Evolutionary conservation across 306 rosid genomes (phyloP).

Genomic region (Cicer pinnatifidum): DNA sequence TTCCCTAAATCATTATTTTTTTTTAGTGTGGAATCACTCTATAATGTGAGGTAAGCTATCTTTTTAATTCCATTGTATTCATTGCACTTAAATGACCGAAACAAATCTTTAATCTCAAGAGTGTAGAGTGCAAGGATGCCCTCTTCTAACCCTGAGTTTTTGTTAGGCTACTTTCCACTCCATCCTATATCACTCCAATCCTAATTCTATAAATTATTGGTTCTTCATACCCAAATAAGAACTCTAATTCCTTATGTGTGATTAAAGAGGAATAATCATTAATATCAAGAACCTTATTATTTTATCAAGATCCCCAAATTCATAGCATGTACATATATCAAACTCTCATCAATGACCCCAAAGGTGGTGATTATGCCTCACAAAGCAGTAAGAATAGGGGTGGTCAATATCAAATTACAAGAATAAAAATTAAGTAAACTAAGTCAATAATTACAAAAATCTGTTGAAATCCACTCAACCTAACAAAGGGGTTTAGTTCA

Average conservation of each 20-base stretch:
- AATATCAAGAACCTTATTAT: not conserved
- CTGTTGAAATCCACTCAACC: too few species aligned
- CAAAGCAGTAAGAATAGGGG: too few species aligned
- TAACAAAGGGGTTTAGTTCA: too few species aligned
- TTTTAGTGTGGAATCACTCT: constrained; percentile 2
- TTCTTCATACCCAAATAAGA: not conserved
- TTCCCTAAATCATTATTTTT: not conserved
- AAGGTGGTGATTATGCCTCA: too few species aligned
- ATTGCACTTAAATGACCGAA: not conserved
- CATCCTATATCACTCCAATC: too few species aligned
- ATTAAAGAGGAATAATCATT: constrained; percentile 1
- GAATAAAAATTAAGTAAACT: too few species aligned
- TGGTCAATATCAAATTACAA: too few species aligned
- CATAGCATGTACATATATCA: not conserved
- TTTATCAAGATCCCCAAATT: not conserved
- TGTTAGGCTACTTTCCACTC: not conserved
- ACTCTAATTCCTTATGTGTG: not conserved
- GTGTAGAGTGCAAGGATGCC: not conserved
- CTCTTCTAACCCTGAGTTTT: not conserved
- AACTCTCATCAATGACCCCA: too few species aligned
- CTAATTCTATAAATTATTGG: too few species aligned
- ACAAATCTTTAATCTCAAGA: not conserved
- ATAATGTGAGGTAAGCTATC: not conserved
- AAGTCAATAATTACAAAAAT: too few species aligned
- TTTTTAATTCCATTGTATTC: not conserved